Conservation (phyloP, 2,329 filamentous ascomycete genomes). For the Diplocarpon mali region DNA sequence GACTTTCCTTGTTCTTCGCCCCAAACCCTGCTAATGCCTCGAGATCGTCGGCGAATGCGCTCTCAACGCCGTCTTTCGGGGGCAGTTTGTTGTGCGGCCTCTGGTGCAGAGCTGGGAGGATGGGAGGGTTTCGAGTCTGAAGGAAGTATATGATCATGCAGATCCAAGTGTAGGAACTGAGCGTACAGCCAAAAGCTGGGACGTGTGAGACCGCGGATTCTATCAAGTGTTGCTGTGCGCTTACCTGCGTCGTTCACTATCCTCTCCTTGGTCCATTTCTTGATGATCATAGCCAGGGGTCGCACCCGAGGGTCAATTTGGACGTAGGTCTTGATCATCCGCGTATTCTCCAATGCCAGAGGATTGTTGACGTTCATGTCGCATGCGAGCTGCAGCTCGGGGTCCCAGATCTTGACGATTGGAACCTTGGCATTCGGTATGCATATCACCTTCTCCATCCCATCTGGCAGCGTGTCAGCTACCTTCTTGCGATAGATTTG, state of each 20-base stretch:
- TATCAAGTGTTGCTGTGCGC: constrained; percentile 26
- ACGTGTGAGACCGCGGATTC: constrained; percentile 10
- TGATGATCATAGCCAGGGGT: constrained; percentile 90
- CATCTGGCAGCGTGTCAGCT: constrained; percentile 48
- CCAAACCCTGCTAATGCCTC: constrained; percentile 65
- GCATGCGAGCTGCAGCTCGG: constrained; percentile 76
- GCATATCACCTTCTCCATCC: constrained; percentile 94
- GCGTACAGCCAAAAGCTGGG: constrained; percentile 76
- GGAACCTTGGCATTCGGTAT: constrained; percentile 92
- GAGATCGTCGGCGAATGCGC: constrained; percentile 80
- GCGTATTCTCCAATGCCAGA: constrained; percentile 85
- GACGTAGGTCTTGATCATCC: constrained; percentile 96
- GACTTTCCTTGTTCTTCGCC: constrained; percentile 64
- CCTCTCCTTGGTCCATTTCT: constrained; percentile 89
- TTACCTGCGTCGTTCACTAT: constrained; percentile 93
- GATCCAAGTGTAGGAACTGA: constrained; percentile 99
- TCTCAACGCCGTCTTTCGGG: constrained; percentile 52
- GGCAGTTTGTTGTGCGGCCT: constrained; percentile 50
- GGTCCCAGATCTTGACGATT: constrained; percentile 98
- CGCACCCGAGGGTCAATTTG: constrained; percentile 84
- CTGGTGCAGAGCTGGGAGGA: constrained; percentile 79
- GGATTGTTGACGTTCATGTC: constrained; percentile 99
- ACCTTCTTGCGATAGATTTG: not conserved
- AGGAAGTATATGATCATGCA: constrained; percentile 96
- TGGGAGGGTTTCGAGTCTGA: constrained; percentile 72